phyloP scores from a whole-genome alignment of 495 filamentous ascomycete species.

The Opeltia flavorubescens region DNA sequence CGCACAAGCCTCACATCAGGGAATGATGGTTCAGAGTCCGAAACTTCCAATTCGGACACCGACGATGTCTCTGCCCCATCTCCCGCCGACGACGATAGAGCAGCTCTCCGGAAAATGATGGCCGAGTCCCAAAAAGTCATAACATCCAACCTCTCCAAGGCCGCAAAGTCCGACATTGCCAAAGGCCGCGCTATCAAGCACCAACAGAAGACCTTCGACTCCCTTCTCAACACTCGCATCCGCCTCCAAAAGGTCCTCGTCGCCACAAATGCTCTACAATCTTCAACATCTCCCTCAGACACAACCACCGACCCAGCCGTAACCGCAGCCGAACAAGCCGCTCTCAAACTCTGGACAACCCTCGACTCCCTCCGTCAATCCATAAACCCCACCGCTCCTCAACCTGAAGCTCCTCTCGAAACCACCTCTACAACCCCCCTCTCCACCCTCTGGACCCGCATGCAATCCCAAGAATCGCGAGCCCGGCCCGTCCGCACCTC shows the following conservation, averaged over 20 bases:
- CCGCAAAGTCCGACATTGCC: slow-evolving; percentile 60
- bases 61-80: background rate
- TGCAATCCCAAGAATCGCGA: slow-evolving; percentile 49
- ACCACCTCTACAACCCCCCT: slow-evolving; percentile 34
- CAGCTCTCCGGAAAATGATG: slow-evolving; percentile 54
- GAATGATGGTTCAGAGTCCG: background rate
- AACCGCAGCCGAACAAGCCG: slow-evolving; percentile 74
- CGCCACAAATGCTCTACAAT: slow-evolving; percentile 60
- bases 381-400: slow-evolving; percentile 24
- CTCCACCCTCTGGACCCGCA: slow-evolving; percentile 56
- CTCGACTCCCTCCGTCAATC: slow-evolving; percentile 58
- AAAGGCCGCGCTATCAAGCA: slow-evolving; percentile 77
- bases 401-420: slow-evolving; percentile 41
- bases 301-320: slow-evolving; percentile 28
- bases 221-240: slow-evolving; percentile 75
- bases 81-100: slow-evolving; percentile 25
- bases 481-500: slow-evolving; percentile 28
- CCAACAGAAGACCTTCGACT: slow-evolving; percentile 74
- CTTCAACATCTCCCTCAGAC: slow-evolving; percentile 11
- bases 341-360: slow-evolving; percentile 72
- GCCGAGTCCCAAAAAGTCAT: slow-evolving; percentile 56
- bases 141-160: slow-evolving; percentile 52
- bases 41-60: background rate
- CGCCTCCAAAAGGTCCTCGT: slow-evolving; percentile 80
- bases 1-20: background rate